These are phyloP conservation scores for Misopates orontium DNA, from an alignment of 257 asterid genomes.

Conservation along the genomic window DNA sequence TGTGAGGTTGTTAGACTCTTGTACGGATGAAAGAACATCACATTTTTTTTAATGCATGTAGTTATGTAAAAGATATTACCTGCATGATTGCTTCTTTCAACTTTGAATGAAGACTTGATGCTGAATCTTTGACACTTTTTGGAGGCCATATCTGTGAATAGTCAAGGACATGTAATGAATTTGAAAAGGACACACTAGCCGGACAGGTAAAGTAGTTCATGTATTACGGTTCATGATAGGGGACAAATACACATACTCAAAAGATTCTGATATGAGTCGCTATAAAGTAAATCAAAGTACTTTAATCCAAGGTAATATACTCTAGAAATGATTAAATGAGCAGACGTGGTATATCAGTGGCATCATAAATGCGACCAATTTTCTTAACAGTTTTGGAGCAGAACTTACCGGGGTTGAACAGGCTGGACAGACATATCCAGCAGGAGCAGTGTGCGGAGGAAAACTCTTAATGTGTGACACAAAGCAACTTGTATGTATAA, in stretches of 20 bases:
- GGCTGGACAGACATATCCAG: slow-evolving; percentile 80
- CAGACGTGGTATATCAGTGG: slow-evolving; percentile 2
- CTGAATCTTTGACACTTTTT: slow-evolving; percentile 85
- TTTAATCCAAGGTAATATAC: not conserved
- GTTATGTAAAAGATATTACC: slow-evolving; percentile 45
- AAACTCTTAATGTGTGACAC: slow-evolving; percentile 77
- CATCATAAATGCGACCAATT: not conserved
- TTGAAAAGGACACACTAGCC: slow-evolving; percentile 9
- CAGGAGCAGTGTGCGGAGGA: slow-evolving; percentile 81
- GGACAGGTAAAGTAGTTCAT: not conserved
- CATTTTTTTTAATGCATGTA: not conserved
- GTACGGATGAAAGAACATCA: not conserved
- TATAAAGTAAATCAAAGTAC: slow-evolving; percentile 4
- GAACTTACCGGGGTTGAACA: slow-evolving; percentile 74
- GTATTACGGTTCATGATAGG: slow-evolving; percentile 15
- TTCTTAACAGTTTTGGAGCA: slow-evolving; percentile 20
- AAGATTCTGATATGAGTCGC: not conserved
- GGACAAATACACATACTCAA: slow-evolving; percentile 10
- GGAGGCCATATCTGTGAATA: slow-evolving; percentile 96
- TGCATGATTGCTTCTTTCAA: slow-evolving; percentile 84
- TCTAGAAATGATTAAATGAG: not conserved
- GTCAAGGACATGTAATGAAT: slow-evolving; percentile 13
- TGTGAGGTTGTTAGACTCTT: not conserved
- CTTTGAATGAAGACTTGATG: slow-evolving; percentile 76
- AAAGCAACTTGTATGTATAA: slow-evolving; percentile 74